These are phyloP conservation scores for Hibiscus mutabilis DNA, from an alignment of 345 rosid genomes.

Conservation along the genomic window DNA sequence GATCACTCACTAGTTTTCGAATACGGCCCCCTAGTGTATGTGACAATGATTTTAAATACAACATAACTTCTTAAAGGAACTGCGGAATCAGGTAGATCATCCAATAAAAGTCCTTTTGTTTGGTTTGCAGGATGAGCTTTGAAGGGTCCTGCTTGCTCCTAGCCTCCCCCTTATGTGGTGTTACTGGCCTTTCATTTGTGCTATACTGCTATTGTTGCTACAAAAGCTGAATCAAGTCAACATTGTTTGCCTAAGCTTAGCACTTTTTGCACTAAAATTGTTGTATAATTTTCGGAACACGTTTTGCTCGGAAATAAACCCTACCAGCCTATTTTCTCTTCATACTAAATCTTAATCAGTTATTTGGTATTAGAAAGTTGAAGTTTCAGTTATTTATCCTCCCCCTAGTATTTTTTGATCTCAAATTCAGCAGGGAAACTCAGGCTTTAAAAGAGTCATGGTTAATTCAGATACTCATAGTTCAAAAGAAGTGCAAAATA, in stretches of 20 bases:
- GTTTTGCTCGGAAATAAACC: not conserved
- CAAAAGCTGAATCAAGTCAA: not conserved
- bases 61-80: no score
- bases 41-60: no score
- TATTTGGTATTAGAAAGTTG: no score
- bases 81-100: no score
- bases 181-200: not conserved
- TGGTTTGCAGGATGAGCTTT: constrained; percentile 43
- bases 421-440: no score
- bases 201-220: not conserved
- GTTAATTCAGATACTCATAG: no score
- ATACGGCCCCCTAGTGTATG: no score
- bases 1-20: no score
- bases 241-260: not conserved
- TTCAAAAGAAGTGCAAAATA: no score
- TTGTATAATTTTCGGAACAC: not conserved
- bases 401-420: no score
- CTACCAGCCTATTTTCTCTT: not conserved
- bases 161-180: not conserved
- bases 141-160: constrained; percentile 13
- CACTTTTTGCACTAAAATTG: not conserved
- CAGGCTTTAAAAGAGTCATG: no score
- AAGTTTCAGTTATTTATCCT: no score
- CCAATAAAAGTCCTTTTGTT: not conserved
- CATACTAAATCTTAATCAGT: not conserved